A percentile compares a stretch with the other conserved stretches of the same genome.
Evolutionary conservation across 139 green algal genomes (phyloP).

Genomic region (Pycnococcus provasolii): DNA sequence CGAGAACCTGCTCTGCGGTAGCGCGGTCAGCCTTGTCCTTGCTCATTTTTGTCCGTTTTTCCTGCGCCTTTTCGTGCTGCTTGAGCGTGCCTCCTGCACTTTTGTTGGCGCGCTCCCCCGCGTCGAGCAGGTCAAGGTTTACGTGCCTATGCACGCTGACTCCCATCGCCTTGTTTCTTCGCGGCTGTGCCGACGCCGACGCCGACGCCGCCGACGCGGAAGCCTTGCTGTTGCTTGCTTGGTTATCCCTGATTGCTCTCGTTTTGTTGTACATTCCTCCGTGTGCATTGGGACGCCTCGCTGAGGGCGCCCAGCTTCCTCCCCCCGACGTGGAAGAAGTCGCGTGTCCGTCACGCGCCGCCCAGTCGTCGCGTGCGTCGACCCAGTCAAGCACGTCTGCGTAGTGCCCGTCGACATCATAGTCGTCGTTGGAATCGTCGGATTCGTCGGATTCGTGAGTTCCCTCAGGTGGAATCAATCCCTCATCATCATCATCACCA

Average conservation of each 20-base stretch:
- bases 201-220: background rate
- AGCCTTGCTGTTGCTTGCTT: background rate
- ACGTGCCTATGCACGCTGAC: background rate
- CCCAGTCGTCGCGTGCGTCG: slow-evolving; percentile 8
- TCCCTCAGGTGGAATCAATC: no score
- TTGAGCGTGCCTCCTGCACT: slow-evolving; percentile 16
- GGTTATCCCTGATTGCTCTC: background rate
- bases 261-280: slow-evolving; percentile 16
- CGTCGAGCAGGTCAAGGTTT: slow-evolving; percentile 6
- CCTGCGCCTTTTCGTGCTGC: background rate
- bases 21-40: slow-evolving; percentile 77
- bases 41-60: background rate
- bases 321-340: background rate
- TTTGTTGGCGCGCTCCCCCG: slow-evolving; percentile 22
- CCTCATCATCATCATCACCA: no score
- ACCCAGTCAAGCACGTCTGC: background rate
- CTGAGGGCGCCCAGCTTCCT: background rate
- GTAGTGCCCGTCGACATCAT: slow-evolving; percentile 6
- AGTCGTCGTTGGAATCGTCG: slow-evolving; percentile 7
- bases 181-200: background rate
- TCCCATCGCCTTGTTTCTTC: background rate
- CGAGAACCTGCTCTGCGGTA: slow-evolving; percentile 82
- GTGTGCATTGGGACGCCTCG: slow-evolving; percentile 7
- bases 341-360: background rate
- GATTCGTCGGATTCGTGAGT: no score